phyloP scores from a whole-genome alignment of 1,284 basidiomycete genomes.

The Caloboletus firmus region DNA sequence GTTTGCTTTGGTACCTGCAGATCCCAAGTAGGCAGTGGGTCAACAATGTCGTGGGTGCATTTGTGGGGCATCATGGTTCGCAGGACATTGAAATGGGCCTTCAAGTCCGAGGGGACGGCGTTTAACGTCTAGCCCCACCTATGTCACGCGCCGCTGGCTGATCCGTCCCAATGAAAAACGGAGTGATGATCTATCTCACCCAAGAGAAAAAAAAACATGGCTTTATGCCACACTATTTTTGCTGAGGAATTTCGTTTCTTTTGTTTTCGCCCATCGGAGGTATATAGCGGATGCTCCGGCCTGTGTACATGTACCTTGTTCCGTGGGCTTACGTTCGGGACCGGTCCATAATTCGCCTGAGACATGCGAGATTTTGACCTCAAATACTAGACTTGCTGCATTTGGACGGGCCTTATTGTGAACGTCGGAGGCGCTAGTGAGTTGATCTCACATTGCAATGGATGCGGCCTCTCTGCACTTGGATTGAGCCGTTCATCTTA shows the following conservation, averaged over 20 bases:
- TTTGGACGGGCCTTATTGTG: conserved; percentile 24
- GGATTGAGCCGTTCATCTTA: conserved; percentile 8
- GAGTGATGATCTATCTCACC: not conserved
- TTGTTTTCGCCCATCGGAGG: conserved; percentile 8
- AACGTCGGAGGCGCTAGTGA: not conserved
- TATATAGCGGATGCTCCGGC: not conserved
- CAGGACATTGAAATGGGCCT: conserved; percentile 5
- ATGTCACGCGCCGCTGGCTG: not conserved
- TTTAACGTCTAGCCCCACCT: too few relatives aligned
- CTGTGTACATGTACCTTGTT: not conserved
- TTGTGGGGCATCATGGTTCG: not conserved
- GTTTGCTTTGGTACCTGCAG: not conserved
- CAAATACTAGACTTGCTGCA: conserved; percentile 24
- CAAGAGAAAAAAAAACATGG: not conserved
- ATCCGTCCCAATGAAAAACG: not conserved
- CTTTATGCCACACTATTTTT: not conserved
- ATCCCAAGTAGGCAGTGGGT: not conserved
- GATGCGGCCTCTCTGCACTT: not conserved
- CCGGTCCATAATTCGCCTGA: not conserved
- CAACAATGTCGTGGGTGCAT: too few relatives aligned
- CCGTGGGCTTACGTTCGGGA: not conserved
- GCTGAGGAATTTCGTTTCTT: conserved; percentile 1
- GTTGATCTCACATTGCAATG: conserved; percentile 11
- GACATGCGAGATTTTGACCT: not conserved
- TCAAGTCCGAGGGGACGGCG: not conserved